Evolutionary conservation across 140 eudicot genomes (phyloP), one percentile per base, ranked within the genome.

Genomic region (Cichorium intybus): DNA sequence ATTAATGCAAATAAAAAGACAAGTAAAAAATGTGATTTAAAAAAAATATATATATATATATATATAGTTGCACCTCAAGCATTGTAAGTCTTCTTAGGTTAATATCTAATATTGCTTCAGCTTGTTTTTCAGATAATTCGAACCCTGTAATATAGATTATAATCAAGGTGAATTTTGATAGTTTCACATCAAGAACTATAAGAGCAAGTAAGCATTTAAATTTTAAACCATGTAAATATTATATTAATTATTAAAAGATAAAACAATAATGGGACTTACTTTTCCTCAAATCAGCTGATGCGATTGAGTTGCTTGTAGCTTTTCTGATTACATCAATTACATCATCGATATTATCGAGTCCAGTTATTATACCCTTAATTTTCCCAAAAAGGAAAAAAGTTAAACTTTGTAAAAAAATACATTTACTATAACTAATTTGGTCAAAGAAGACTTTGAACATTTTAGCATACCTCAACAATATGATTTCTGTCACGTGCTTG

Each of bases 51-150:
- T 54, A 69, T 15, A 45, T 50, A 35, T 18, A 34, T 12, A 39
- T 10, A 56, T 63, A 20, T 17, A 37, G 20, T 27, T 66, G 27
- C 58, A 89, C 97, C 97, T 94, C 99, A 39, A 94, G 97, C 61
- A 66, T 33, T 63, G 99, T 89, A 65, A 94, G 95, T 77, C 81
- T 81, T 64, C 99, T 74, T 73, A 94, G 77, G 75, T 85, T 86
- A 10, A 89, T 89, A 80, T 89, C 97, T 77, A 94, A 61, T 75
- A 94, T 86, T 18, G 99, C 95, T 58, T 89, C 97, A 23, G 99
- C 95, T 84, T 94, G 99, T 79, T 94, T 94, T 58, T 89, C 97
- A 57, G 97, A 79, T 71, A 94, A 76, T 57, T 70, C 72, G 34
- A 86, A 86, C 72, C 69, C 99, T 94, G 90, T 76, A 78, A 66